These are phyloP conservation scores for Eucalyptus polybractea DNA, from an alignment of 345 rosid species.

Conservation along the genomic window DNA sequence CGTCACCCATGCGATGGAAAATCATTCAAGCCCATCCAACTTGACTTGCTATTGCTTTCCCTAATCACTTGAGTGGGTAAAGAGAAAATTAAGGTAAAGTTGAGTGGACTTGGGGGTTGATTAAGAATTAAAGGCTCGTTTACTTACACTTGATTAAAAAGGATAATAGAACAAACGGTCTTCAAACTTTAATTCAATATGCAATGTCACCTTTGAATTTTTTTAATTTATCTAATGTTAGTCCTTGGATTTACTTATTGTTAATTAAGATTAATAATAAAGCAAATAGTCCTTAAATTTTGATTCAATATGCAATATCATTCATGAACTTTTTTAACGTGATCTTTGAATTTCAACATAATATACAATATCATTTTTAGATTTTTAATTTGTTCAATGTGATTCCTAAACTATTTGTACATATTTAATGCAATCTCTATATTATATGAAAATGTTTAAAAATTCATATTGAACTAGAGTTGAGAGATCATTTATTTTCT, in stretches of 20 bases:
- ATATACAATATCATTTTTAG: rapidly evolving
- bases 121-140: not conserved
- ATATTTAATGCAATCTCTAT: rapidly evolving
- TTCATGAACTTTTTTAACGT: rapidly evolving
- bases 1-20: not conserved
- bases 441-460: not conserved
- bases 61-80: not conserved
- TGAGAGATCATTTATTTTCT: not conserved
- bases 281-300: rapidly evolving
- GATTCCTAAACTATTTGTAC: rapidly evolving
- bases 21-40: not conserved
- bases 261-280: not conserved
- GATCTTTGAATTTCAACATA: rapidly evolving
- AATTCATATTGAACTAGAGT: rapidly evolving
- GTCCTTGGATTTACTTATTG: rapidly evolving
- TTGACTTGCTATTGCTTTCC: not conserved
- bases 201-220: rapidly evolving
- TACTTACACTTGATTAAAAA: not conserved
- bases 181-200: not conserved
- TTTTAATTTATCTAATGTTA: no score
- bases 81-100: not conserved
- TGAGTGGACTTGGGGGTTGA: not conserved
- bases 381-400: rapidly evolving
- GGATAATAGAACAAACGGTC: not conserved
- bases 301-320: not conserved